A percentile compares a stretch with the other conserved stretches of the same genome.
Conservation (phyloP, 371 early-diverging fungal genomes). For the Batrachochytrium dendrobatidis region DNA sequence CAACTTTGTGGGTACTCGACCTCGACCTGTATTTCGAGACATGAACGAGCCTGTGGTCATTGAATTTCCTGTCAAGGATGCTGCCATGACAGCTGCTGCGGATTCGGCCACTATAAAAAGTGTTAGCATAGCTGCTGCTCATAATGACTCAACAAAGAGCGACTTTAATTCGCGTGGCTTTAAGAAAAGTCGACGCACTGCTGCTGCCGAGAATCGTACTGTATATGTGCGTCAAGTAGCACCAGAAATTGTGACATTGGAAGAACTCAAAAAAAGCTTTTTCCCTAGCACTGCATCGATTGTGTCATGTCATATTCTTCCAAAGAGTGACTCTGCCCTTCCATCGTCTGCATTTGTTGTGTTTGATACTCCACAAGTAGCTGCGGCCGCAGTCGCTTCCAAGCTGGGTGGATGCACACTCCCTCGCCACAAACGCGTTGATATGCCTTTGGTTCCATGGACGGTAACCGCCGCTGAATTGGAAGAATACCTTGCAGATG, state of each 20-base stretch:
- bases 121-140: too few relatives aligned
- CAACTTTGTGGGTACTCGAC: not conserved
- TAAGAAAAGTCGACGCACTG: slow-evolving; percentile 3
- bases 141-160: slow-evolving; percentile 2
- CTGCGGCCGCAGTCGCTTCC: slow-evolving; percentile 6
- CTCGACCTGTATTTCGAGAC: slow-evolving; percentile 3
- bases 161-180: not conserved
- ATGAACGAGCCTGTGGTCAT: slow-evolving; percentile 8
- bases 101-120: too few relatives aligned
- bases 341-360: slow-evolving; percentile 6
- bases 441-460: slow-evolving; percentile 4
- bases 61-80: slow-evolving; percentile 11
- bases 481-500: slow-evolving; percentile 5
- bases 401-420: slow-evolving; percentile 8
- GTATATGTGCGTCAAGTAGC: slow-evolving; percentile 7
- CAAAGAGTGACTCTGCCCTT: not conserved
- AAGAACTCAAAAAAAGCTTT: not conserved
- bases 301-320: slow-evolving; percentile 1
- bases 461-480: slow-evolving; percentile 11
- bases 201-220: slow-evolving; percentile 13
- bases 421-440: slow-evolving; percentile 25
- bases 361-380: not conserved
- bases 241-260: not conserved
- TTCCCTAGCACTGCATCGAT: not conserved
- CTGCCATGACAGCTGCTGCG: not conserved